A percentile compares a stretch with the other conserved stretches of the same genome.
phyloP scores from a whole-genome alignment of 768 basidiomycete genomes.

The Hericium rajendrae region DNA sequence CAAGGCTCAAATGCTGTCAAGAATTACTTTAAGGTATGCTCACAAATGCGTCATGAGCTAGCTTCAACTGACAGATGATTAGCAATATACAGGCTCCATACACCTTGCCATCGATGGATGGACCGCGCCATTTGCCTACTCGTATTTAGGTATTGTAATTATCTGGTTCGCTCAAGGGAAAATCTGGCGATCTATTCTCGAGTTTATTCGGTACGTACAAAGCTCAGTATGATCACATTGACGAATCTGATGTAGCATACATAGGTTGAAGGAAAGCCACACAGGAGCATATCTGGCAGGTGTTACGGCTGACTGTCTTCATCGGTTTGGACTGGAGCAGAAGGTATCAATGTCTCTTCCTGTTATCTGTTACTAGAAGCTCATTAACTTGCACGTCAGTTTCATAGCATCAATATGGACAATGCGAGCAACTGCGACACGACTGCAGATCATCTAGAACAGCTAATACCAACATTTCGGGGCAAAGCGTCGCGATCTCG shows the following conservation, averaged over 20 bases:
- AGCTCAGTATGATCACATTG: background rate
- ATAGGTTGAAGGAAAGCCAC: conserved; percentile 21
- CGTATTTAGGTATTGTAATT: conserved; percentile 25
- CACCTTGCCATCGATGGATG: conserved; percentile 28
- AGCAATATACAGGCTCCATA: conserved; percentile 13
- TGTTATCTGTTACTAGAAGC: no score
- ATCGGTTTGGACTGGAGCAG: conserved; percentile 20
- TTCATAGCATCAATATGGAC: conserved; percentile 23
- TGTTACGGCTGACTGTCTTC: conserved; percentile 18
- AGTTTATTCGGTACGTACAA: conserved; percentile 23
- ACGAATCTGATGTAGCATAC: background rate
- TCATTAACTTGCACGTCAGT: conserved; percentile 17
- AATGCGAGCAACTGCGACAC: conserved; percentile 25
- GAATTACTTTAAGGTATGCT: background rate
- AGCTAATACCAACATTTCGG: conserved; percentile 17
- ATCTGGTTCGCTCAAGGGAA: conserved; percentile 20
- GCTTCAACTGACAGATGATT: background rate
- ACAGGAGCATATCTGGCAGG: conserved; percentile 22
- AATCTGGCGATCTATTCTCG: conserved; percentile 22
- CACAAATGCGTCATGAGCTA: no score
- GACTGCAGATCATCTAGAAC: conserved; percentile 12
- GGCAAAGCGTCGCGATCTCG: conserved; percentile 4
- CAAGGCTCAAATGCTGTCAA: background rate
- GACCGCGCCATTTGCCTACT: conserved; percentile 21
- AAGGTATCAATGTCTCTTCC: no score